Conservation (phyloP, 805 yeast species). For the Lachancea fermentati region DNA sequence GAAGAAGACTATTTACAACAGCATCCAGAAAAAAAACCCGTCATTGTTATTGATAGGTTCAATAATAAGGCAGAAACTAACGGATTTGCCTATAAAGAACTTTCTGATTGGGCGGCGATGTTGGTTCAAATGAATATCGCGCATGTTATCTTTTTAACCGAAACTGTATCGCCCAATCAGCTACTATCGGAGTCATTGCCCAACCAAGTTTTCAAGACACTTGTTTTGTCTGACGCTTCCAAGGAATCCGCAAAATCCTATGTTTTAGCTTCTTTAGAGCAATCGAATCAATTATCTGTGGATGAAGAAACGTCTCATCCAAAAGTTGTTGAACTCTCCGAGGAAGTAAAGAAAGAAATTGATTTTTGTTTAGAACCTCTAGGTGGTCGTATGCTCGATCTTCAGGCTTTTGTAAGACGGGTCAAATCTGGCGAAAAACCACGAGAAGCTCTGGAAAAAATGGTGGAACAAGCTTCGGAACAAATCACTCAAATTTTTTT, state of each 20-base stretch:
- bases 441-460: slow-evolving; percentile 64
- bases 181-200: slow-evolving; percentile 70
- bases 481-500: slow-evolving; percentile 80
- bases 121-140: slow-evolving; percentile 75
- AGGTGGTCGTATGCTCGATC: slow-evolving; percentile 93
- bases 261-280: slow-evolving; percentile 50
- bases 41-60: slow-evolving; percentile 75
- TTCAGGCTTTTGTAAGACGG: slow-evolving; percentile 85
- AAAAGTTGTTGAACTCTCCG: slow-evolving; percentile 10
- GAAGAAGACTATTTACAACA: slow-evolving; percentile 82
- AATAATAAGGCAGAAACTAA: slow-evolving; percentile 53
- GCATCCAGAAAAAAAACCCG: slow-evolving; percentile 81
- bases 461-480: slow-evolving; percentile 79
- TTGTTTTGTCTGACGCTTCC: slow-evolving; percentile 78
- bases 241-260: slow-evolving; percentile 62
- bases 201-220: slow-evolving; percentile 74
- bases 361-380: slow-evolving; percentile 61
- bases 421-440: slow-evolving; percentile 85
- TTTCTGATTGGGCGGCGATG: slow-evolving; percentile 87
- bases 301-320: slow-evolving; percentile 25
- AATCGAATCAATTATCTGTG: slow-evolving; percentile 15
- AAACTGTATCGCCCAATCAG: slow-evolving; percentile 74
- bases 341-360: slow-evolving; percentile 35
- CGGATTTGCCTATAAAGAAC: slow-evolving; percentile 60
- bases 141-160: slow-evolving; percentile 83